Evolutionary conservation across 768 basidiomycete genomes (phyloP).

Genomic region (Suillus americanus): DNA sequence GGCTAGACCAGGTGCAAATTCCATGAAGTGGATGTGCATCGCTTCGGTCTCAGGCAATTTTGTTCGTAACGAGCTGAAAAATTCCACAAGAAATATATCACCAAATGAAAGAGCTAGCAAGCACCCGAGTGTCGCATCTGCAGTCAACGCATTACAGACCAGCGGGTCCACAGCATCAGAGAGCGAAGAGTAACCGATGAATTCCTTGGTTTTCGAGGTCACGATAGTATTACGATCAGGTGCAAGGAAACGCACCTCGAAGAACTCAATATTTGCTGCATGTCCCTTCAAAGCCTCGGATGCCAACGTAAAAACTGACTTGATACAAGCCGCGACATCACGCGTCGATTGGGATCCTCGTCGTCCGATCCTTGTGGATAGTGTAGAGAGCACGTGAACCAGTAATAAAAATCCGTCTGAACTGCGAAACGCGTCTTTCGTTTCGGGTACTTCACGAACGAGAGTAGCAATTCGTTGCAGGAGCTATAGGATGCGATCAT

Average conservation of each 20-base stretch:
- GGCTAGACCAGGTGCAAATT: constrained; percentile 40
- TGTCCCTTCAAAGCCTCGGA: constrained; percentile 64
- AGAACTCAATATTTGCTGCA: constrained; percentile 57
- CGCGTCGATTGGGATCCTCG: constrained; percentile 34
- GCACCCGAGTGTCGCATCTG: constrained; percentile 62
- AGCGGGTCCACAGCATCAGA: constrained; percentile 57
- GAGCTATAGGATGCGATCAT: constrained; percentile 39
- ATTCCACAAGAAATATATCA: constrained; percentile 55
- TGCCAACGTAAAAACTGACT: constrained; percentile 62
- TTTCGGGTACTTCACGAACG: constrained; percentile 61
- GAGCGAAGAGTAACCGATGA: constrained; percentile 66
- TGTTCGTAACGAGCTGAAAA: constrained; percentile 50
- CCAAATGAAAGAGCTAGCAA: constrained; percentile 66
- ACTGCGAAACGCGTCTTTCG: constrained; percentile 78
- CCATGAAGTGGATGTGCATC: constrained; percentile 41
- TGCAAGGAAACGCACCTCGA: constrained; percentile 50
- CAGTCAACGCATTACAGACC: constrained; percentile 43
- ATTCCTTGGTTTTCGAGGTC: constrained; percentile 16
- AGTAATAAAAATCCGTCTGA: constrained; percentile 78
- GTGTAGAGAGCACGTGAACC: constrained; percentile 68
- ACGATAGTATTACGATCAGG: constrained; percentile 35
- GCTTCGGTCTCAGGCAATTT: constrained; percentile 39
- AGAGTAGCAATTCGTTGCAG: constrained; percentile 66
- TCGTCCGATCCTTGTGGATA: constrained; percentile 36
- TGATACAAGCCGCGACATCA: constrained; percentile 51